phyloP scores from a whole-genome alignment of 306 rosid genomes.

The Dryas drummondii region DNA sequence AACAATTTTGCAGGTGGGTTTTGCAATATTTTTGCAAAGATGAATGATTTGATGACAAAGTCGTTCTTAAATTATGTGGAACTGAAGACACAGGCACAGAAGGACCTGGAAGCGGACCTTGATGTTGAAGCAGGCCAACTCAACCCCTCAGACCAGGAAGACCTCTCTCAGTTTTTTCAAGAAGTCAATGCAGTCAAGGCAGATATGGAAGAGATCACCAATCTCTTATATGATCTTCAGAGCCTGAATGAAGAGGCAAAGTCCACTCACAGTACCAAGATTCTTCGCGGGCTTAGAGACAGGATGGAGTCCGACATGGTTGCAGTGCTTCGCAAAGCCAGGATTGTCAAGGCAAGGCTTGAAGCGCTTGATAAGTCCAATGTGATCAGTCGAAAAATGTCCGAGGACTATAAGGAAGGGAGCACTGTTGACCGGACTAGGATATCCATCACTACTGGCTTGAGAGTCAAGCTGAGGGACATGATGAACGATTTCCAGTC shows the following conservation, averaged over 20 bases:
- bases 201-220: conserved; percentile 88
- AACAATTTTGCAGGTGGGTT: conserved; percentile 37
- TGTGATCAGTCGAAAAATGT: conserved; percentile 42
- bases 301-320: conserved; percentile 73
- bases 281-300: conserved; percentile 81
- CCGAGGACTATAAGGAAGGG: conserved; percentile 58
- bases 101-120: conserved; percentile 50
- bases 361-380: conserved; percentile 72
- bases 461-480: conserved; percentile 75
- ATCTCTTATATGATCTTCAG: conserved; percentile 82
- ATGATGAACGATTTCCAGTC: conserved; percentile 73
- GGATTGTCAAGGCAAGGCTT: conserved; percentile 53
- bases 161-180: conserved; percentile 70
- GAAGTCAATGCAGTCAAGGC: conserved; percentile 62
- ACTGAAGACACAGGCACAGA: conserved; percentile 68
- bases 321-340: conserved; percentile 72
- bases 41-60: conserved; percentile 94
- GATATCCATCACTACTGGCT: conserved; percentile 60
- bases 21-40: conserved; percentile 45
- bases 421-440: conserved; percentile 67
- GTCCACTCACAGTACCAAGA: conserved; percentile 77
- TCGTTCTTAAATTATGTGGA: conserved; percentile 92
- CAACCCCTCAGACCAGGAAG: conserved; percentile 61
- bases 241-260: conserved; percentile 72
- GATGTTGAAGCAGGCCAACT: conserved; percentile 60